Evolutionary conservation across 73 alveolate genomes (phyloP).

Genomic region (Paramecium tetraurelia): DNA sequence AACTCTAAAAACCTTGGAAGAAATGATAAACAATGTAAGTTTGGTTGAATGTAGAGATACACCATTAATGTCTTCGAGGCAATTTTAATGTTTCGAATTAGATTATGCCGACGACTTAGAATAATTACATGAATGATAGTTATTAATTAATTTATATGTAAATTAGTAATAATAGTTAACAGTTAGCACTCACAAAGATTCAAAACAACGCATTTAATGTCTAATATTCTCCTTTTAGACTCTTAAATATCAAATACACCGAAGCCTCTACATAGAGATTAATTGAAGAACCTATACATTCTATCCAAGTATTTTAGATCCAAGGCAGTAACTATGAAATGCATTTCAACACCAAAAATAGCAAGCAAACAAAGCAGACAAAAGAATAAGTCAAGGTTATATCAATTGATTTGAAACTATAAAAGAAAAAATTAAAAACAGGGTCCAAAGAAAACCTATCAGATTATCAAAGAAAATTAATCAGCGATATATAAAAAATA

Average conservation of each 20-base stretch:
- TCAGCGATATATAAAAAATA: neutral
- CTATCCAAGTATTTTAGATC: neutral
- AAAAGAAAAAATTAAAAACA: neutral
- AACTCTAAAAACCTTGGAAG: neutral
- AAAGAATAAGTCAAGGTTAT: neutral
- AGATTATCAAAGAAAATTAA: neutral
- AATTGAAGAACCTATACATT: neutral
- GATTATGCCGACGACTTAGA: neutral
- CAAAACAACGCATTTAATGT: constrained; percentile 6
- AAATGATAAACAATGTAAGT: neutral
- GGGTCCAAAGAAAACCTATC: neutral
- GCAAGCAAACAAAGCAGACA: neutral
- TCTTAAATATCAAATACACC: neutral
- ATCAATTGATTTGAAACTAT: neutral
- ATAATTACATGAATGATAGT: neutral
- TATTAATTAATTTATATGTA: neutral
- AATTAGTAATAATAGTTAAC: neutral
- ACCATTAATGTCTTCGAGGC: neutral
- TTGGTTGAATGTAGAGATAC: neutral
- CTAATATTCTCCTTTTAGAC: constrained; percentile 5
- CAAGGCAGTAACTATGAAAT: neutral
- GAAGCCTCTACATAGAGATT: neutral
- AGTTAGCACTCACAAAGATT: neutral
- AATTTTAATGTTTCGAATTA: neutral
- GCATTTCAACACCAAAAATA: neutral